phyloP scores from a whole-genome alignment of 257 asterid genomes.

The Solanum raphanifolium region DNA sequence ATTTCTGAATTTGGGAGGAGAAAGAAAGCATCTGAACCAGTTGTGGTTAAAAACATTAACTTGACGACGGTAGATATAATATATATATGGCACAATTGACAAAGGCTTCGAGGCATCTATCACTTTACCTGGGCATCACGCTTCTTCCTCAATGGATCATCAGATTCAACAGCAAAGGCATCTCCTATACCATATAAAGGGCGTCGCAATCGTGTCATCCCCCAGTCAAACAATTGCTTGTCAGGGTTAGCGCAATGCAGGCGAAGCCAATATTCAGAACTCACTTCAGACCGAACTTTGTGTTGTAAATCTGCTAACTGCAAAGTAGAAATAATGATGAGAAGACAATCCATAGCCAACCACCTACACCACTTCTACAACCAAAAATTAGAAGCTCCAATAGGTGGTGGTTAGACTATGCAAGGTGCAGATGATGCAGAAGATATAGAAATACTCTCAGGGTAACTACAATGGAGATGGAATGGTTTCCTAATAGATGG shows the following conservation, averaged over 20 bases:
- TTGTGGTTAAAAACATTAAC: not conserved
- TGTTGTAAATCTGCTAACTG: constrained; percentile 81
- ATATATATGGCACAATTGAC: not conserved
- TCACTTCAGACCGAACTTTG: constrained; percentile 84
- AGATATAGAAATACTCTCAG: not conserved
- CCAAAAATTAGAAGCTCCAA: not conserved
- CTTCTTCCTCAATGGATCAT: constrained; percentile 87
- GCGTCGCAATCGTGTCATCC: constrained; percentile 79
- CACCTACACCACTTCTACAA: not conserved
- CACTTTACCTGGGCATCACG: constrained; percentile 80
- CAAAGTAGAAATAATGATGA: constrained; percentile 12
- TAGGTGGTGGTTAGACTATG: not conserved
- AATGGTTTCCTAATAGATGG: not conserved
- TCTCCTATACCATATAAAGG: constrained; percentile 93
- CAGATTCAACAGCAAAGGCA: constrained; percentile 80
- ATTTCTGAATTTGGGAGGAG: not conserved
- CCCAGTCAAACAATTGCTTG: constrained; percentile 95
- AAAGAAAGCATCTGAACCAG: not conserved
- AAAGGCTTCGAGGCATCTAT: not conserved
- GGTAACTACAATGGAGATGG: not conserved
- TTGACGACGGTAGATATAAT: not conserved
- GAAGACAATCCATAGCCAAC: not conserved
- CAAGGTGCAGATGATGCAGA: not conserved
- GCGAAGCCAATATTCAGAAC: constrained; percentile 93
- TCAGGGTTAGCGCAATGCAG: constrained; percentile 76